These are phyloP conservation scores for Elsinoe australis DNA, from an alignment of 2,329 filamentous ascomycete species.

Conservation along the genomic window DNA sequence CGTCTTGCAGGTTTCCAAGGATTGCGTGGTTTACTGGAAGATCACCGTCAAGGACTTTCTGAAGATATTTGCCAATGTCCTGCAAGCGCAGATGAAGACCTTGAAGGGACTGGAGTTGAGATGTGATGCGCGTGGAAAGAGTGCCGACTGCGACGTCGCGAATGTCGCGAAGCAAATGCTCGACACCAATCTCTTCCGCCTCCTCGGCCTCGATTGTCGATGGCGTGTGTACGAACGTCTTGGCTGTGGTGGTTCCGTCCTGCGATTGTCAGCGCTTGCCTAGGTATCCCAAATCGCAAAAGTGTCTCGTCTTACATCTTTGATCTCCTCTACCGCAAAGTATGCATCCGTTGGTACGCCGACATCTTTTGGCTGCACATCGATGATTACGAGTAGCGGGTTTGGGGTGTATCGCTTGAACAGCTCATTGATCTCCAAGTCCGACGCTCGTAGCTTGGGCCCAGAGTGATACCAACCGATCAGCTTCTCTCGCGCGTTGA, in stretches of 20 bases:
- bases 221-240: conserved; percentile 96
- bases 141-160: conserved; percentile 96
- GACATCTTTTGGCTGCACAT: conserved; percentile 96
- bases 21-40: conserved; percentile 96
- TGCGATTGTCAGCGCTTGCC: conserved; percentile 35
- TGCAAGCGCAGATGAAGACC: conserved; percentile 88
- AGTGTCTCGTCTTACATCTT: conserved; percentile 58
- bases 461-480: conserved; percentile 99
- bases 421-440: conserved; percentile 97
- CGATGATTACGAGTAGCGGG: conserved; percentile 91
- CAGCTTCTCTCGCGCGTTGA: conserved; percentile 96
- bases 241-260: conserved; percentile 94
- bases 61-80: conserved; percentile 90
- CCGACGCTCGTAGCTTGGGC: conserved; percentile 90
- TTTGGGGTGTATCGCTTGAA: conserved; percentile 99
- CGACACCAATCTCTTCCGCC: conserved; percentile 96
- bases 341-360: conserved; percentile 97
- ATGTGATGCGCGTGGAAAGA: conserved; percentile 91
- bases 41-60: conserved; percentile 88
- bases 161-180: conserved; percentile 95
- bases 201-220: conserved; percentile 98
- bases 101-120: conserved; percentile 94
- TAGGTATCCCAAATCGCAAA: not conserved
- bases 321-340: conserved; percentile 98
- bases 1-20: conserved; percentile 94